Percentiles rank a stretch among this genome's conserved stretches.
Conservation (phyloP, 306 rosid genomes). For the Psophocarpus tetragonolobus region DNA sequence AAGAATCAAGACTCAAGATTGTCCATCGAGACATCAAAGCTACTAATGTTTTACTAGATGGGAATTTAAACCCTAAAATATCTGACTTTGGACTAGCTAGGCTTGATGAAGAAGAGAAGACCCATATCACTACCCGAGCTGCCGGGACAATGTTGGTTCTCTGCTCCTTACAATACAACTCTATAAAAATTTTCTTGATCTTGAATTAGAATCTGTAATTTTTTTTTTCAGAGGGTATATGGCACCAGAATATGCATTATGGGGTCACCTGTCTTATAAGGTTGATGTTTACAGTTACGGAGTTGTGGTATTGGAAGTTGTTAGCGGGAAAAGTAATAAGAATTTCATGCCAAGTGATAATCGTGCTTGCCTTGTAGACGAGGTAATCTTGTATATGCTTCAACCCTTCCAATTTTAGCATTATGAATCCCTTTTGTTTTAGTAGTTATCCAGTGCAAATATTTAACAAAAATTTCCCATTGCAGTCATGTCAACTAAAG, state of each 20-base stretch:
- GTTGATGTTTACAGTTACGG: constrained; percentile 71
- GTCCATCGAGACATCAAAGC: constrained; percentile 77
- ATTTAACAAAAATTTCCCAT: constrained; percentile 7
- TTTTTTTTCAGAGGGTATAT: constrained; percentile 62
- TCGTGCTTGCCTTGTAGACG: constrained; percentile 62
- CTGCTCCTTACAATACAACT: constrained; percentile 26
- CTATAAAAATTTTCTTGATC: neutral
- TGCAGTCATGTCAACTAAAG: constrained; percentile 44
- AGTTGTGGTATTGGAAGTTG: constrained; percentile 56
- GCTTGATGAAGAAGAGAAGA: constrained; percentile 60
- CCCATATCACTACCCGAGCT: constrained; percentile 58
- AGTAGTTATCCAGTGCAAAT: constrained; percentile 12
- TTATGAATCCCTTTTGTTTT: neutral
- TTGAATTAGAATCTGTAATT: constrained; percentile 5
- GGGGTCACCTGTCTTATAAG: constrained; percentile 60
- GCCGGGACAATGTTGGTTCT: constrained; percentile 65
- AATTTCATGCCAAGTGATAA: constrained; percentile 47
- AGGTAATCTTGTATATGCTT: constrained; percentile 43
- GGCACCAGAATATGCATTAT: constrained; percentile 76
- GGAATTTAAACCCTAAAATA: constrained; percentile 59
- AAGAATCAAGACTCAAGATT: constrained; percentile 60
- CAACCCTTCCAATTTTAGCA: constrained; percentile 27
- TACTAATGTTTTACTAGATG: constrained; percentile 56
- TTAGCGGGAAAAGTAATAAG: constrained; percentile 52
- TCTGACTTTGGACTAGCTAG: constrained; percentile 80